Conservation (phyloP, 129 eudicot species). For the Flaveria brownii region DNA sequence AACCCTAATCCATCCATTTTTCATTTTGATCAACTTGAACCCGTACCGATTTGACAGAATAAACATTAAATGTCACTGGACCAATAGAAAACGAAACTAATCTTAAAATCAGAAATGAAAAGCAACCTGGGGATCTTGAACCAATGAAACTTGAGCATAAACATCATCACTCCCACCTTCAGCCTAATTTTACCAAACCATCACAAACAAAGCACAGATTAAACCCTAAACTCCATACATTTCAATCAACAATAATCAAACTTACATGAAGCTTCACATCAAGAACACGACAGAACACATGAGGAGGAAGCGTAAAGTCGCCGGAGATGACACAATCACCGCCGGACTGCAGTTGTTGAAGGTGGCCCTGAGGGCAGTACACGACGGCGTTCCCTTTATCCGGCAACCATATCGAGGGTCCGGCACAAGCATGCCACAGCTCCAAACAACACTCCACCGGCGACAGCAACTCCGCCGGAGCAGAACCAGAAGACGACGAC, state of each 20-base stretch:
- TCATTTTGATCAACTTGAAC: too few species aligned
- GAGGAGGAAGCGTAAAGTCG: constrained; percentile 56
- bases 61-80: not conserved
- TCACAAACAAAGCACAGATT: not conserved
- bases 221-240: not conserved
- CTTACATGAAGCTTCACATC: constrained; percentile 92
- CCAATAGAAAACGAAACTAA: too few species aligned
- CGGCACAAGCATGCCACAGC: constrained; percentile 99
- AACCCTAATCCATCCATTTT: too few species aligned
- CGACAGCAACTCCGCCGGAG: constrained; percentile 18
- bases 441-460: constrained; percentile 76
- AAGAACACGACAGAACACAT: constrained; percentile 82
- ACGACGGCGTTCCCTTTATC: constrained; percentile 78
- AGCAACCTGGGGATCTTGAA: constrained; percentile 77
- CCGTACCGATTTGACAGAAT: not conserved
- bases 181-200: constrained; percentile 48
- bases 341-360: constrained; percentile 45
- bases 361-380: constrained; percentile 91
- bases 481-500: constrained; percentile 36
- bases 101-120: constrained; percentile 20
- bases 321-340: constrained; percentile 39
- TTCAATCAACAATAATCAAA: not conserved
- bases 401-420: constrained; percentile 76
- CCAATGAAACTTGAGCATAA: constrained; percentile 74
- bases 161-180: constrained; percentile 85